phyloP scores from a whole-genome alignment of 1,284 basidiomycete species.

The Rhodotorula sp. region DNA sequence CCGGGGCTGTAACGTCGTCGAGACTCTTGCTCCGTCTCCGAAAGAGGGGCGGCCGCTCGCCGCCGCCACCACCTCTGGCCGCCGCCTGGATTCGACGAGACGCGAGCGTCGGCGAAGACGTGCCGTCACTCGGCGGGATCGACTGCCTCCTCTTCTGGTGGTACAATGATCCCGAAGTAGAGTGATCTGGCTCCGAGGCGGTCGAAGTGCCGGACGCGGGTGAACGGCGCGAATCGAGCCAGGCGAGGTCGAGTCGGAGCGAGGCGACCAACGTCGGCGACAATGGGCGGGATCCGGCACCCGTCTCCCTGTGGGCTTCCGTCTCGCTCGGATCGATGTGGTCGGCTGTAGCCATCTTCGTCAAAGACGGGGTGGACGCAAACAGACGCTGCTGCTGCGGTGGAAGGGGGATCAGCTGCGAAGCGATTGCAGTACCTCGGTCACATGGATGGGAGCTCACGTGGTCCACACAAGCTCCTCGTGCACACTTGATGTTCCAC shows the following conservation, averaged over 20 bases:
- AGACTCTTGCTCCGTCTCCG: conserved; percentile 28
- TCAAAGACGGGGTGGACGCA: too few species aligned
- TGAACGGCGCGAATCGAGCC: conserved; percentile 8
- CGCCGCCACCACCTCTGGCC: background rate
- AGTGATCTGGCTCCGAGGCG: background rate
- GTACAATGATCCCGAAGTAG: background rate
- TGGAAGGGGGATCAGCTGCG: too few species aligned
- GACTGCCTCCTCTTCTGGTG: too few species aligned
- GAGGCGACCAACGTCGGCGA: conserved; percentile 10
- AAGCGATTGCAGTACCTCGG: too few species aligned
- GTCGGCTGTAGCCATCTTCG: too few species aligned
- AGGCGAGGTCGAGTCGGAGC: conserved; percentile 12
- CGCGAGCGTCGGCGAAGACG: conserved; percentile 20
- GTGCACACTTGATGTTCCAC: too few species aligned
- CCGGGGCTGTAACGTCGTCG: conserved; percentile 12
- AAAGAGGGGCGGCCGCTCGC: conserved; percentile 12
- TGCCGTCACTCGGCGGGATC: too few species aligned
- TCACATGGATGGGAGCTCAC: too few species aligned
- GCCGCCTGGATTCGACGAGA: conserved; percentile 16
- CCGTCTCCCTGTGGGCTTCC: background rate
- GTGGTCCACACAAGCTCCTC: too few species aligned
- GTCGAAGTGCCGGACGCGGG: background rate
- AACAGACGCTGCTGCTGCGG: too few species aligned
- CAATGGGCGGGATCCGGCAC: background rate
- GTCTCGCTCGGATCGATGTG: too few species aligned